Base-by-base conservation (phyloP, 2,329 filamentous ascomycete species). In the Paraconiothyrium brasiliense region DNA sequence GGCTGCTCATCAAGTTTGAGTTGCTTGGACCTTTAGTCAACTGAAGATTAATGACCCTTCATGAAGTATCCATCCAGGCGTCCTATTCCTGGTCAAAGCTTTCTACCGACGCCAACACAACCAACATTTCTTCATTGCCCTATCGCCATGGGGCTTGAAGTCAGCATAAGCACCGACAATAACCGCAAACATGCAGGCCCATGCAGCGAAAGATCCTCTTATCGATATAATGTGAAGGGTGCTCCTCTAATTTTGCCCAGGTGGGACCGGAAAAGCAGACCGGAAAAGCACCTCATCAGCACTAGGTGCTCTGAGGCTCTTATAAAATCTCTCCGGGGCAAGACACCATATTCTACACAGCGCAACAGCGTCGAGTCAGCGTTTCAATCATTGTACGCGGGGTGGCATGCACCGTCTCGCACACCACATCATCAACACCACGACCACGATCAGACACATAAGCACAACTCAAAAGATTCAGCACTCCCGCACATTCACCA, bases 251-350 rank as follows among this genome's bases (percentile, higher is more conserved):
- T n/a, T 5, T 8, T 7, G 20, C 1, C 20, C 20, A 20, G 20
- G 20, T 47, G 11, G 44, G 44, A 6, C 44, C 44, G 44, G 44
- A 47, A 47, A 47, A 47, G 44, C 44, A 9, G 4, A 14, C 11
- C 35, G 35, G 35, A 37, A 47, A 47, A 30, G 44, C 44, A 47
- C 20, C 44, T 27, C 44, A 47, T 47, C 13, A 49, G n/a, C 47
- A 7, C 27, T 34, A 16, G 47, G 27, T n/a, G 6, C 27, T n/a
- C 16, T 14, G 8, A 32, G 34, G 27, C 14, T 34, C 47, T 35
- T 34, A 34, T 44, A 49, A 32, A 32, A 16, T 20, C 2, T 20
- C 20, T 1, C 16, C n/a, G 9, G 16, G 5, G 20, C 41, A 7
- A 44, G n/a, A n/a, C 22, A 16, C 6, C 39, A 41, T 41, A n/a